Conservation (phyloP, 768 basidiomycete genomes). For the Agaricus subrufescens region DNA sequence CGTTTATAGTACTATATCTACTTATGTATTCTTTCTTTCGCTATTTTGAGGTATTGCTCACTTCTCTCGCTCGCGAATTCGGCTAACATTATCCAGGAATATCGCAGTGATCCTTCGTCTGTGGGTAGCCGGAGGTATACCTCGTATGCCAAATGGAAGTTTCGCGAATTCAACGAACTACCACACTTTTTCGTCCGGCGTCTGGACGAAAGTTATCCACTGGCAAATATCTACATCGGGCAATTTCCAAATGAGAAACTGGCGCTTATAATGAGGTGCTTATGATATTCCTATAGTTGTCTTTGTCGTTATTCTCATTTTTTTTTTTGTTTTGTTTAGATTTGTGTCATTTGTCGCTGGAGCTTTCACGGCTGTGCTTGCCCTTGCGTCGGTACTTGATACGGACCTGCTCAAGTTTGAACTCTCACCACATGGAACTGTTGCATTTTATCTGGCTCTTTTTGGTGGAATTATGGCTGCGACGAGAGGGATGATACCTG, state of each 20-base stretch:
- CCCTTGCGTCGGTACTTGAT: slow-evolving; percentile 88
- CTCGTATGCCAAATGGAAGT: slow-evolving; percentile 95
- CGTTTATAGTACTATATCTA: slow-evolving; percentile 95
- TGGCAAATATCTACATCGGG: slow-evolving; percentile 92
- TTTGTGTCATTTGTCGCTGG: slow-evolving; percentile 96
- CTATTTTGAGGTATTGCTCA: slow-evolving; percentile 84
- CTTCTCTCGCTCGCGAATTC: background rate
- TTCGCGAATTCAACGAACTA: slow-evolving; percentile 97
- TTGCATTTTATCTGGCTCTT: slow-evolving; percentile 87
- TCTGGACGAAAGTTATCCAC: slow-evolving; percentile 82
- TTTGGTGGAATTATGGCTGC: slow-evolving; percentile 88
- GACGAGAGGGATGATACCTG: slow-evolving; percentile 92
- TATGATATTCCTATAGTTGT: background rate
- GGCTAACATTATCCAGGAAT: slow-evolving; percentile 61
- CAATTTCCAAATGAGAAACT: slow-evolving; percentile 97
- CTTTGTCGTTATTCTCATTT: background rate
- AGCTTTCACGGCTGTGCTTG: slow-evolving; percentile 93
- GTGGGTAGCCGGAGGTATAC: slow-evolving; percentile 93
- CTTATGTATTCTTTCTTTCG: slow-evolving; percentile 99
- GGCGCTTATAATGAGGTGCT: slow-evolving; percentile 84
- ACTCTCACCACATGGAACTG: slow-evolving; percentile 88
- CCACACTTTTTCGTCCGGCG: slow-evolving; percentile 88
- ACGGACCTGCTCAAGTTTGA: slow-evolving; percentile 94
- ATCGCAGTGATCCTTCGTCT: slow-evolving; percentile 96
- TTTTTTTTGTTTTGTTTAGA: slow-evolving; percentile 31